Evolutionary conservation across 768 basidiomycete genomes (phyloP).

Genomic region (Plicaturopsis crispa): DNA sequence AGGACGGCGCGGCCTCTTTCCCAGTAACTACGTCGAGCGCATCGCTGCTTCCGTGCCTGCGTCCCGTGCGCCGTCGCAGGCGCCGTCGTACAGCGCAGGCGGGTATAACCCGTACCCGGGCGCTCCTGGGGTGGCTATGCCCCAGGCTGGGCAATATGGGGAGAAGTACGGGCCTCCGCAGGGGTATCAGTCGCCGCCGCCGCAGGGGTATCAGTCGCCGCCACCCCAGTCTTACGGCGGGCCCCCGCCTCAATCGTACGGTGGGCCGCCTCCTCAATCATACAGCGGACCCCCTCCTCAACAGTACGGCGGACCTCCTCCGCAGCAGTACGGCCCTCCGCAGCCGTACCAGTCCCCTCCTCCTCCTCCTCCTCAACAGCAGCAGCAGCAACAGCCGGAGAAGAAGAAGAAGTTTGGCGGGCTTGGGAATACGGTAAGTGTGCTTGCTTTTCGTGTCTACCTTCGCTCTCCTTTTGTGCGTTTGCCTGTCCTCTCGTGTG

Average conservation of each 20-base stretch:
- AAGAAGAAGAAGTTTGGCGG: conserved; percentile 56
- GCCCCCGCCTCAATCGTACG: conserved; percentile 6
- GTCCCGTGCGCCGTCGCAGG: neutral
- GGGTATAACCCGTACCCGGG: neutral
- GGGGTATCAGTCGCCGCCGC: no score
- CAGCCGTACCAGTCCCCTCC: conserved; percentile 15
- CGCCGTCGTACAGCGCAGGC: conserved; percentile 31
- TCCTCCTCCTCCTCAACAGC: conserved; percentile 14
- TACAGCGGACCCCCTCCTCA: no score
- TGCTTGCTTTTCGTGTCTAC: no score
- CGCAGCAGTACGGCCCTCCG: conserved; percentile 10
- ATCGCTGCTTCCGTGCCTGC: conserved; percentile 19
- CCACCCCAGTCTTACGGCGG: conserved; percentile 11
- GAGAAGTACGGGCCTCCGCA: no score
- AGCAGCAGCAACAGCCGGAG: conserved; percentile 20
- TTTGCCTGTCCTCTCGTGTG: no score
- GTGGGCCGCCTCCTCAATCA: conserved; percentile 8
- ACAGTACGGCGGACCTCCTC: conserved; percentile 27
- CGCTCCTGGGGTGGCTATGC: no score
- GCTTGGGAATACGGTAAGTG: conserved; percentile 47
- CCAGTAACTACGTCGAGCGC: conserved; percentile 67
- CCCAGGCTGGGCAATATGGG: no score
- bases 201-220: no score
- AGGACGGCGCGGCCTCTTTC: conserved; percentile 70
- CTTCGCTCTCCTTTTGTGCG: no score